Percentiles rank a stretch among this genome's conserved stretches.
phyloP scores from a whole-genome alignment of 1,139 yeast genomes.

The Zygosaccharomyces pseudobailii region DNA sequence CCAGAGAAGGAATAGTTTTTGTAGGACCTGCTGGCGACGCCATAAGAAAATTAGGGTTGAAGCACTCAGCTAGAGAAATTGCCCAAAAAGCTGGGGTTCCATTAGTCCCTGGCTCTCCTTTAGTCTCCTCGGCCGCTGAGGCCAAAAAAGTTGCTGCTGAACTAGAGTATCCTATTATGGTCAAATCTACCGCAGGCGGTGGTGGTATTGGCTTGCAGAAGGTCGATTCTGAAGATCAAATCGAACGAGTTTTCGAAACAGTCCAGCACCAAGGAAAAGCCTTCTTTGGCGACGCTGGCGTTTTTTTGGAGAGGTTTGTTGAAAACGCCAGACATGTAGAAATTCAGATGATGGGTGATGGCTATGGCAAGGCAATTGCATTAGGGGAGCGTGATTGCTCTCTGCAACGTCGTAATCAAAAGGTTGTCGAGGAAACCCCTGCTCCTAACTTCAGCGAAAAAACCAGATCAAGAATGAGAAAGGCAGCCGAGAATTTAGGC shows the following conservation, averaged over 20 bases:
- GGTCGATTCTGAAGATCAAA: conserved; percentile 75
- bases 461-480: conserved; percentile 70
- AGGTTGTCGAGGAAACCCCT: conserved; percentile 94
- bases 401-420: conserved; percentile 93
- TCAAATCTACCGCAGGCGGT: conserved; percentile 97
- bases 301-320: conserved; percentile 87
- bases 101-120: conserved; percentile 89
- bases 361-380: conserved; percentile 85
- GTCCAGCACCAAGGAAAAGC: conserved; percentile 92
- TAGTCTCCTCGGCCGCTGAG: conserved; percentile 63
- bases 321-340: conserved; percentile 95
- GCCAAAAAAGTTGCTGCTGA: conserved; percentile 73
- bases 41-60: conserved; percentile 82
- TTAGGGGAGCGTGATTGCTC: conserved; percentile 97
- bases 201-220: conserved; percentile 97
- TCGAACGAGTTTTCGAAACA: conserved; percentile 77
- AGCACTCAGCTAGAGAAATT: conserved; percentile 93
- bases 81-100: conserved; percentile 89
- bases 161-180: conserved; percentile 88
- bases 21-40: conserved; percentile 96
- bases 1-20: conserved; percentile 74
- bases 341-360: conserved; percentile 95
- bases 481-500: conserved; percentile 80
- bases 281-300: conserved; percentile 93
- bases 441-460: conserved; percentile 86